These are phyloP conservation scores for Ceratobasidium sp. DNA, from an alignment of 1,284 basidiomycete species.

Conservation along the genomic window DNA sequence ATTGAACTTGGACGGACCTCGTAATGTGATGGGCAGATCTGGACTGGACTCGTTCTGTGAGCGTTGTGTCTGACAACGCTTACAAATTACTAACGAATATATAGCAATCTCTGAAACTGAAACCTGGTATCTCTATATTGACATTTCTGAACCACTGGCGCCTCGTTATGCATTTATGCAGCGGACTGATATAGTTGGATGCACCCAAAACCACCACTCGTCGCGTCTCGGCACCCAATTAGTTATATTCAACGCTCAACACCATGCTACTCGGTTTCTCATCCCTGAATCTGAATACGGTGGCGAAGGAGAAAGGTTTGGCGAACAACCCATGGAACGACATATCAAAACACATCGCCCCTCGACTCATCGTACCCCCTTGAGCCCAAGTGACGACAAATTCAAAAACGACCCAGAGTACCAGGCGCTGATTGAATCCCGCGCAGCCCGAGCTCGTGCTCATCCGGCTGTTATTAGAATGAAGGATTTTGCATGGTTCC, in stretches of 20 bases:
- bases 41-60: slow-evolving; percentile 12
- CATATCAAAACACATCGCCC: not conserved
- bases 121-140: slow-evolving; percentile 34
- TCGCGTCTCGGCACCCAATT: slow-evolving; percentile 1
- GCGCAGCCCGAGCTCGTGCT: slow-evolving; percentile 15
- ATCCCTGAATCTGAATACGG: slow-evolving; percentile 31
- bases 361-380: not conserved
- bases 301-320: slow-evolving; percentile 3
- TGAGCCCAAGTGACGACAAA: not conserved
- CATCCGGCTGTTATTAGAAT: slow-evolving; percentile 31
- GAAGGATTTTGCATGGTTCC: slow-evolving; percentile 32
- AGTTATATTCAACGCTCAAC: slow-evolving; percentile 34
- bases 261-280: slow-evolving; percentile 20
- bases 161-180: slow-evolving; percentile 39
- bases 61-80: not conserved
- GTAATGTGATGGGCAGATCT: slow-evolving; percentile 18
- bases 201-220: not conserved
- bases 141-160: slow-evolving; percentile 13
- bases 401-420: slow-evolving; percentile 17
- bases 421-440: not conserved
- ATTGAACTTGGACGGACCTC: slow-evolving; percentile 12
- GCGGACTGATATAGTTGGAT: slow-evolving; percentile 2
- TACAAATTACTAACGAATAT: not conserved
- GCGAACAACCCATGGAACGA: slow-evolving; percentile 11
- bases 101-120: not conserved